phyloP scores from a whole-genome alignment of 1,284 basidiomycete species.

The Leccinum fallax region DNA sequence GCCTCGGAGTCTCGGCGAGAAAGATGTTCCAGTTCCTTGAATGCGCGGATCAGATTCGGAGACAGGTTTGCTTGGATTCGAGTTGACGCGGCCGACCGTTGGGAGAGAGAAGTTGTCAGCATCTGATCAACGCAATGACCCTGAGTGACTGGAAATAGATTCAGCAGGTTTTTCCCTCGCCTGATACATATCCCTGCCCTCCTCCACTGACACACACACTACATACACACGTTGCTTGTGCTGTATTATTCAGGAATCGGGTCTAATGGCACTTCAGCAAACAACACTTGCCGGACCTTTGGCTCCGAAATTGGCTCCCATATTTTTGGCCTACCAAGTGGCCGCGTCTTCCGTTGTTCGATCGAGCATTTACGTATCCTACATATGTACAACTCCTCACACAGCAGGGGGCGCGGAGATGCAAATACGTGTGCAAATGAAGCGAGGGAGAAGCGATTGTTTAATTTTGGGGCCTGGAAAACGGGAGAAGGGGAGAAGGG shows the following conservation, averaged over 20 bases:
- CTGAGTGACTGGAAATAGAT: too few species aligned
- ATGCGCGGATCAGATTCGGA: neutral
- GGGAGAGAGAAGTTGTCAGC: too few species aligned
- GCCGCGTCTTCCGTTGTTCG: too few species aligned
- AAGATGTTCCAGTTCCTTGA: neutral
- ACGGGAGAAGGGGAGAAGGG: neutral
- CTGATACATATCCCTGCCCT: too few species aligned
- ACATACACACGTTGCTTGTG: slow-evolving; percentile 42
- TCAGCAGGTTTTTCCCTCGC: too few species aligned
- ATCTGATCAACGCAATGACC: too few species aligned
- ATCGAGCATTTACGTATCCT: too few species aligned
- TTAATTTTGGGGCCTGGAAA: neutral
- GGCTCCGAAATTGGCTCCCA: slow-evolving; percentile 3
- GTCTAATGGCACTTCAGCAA: slow-evolving; percentile 44
- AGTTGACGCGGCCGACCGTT: neutral
- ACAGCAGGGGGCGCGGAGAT: neutral
- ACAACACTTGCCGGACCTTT: slow-evolving; percentile 62
- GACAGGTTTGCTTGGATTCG: neutral
- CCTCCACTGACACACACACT: too few species aligned
- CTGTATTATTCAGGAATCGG: slow-evolving; percentile 80
- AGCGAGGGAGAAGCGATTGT: neutral
- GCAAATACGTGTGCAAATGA: neutral
- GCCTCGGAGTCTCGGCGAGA: neutral
- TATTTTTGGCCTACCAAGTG: neutral
- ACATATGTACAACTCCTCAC: too few species aligned